Conservation (phyloP, 371 early-diverging fungal genomes). For the Mortierella sp. region DNA sequence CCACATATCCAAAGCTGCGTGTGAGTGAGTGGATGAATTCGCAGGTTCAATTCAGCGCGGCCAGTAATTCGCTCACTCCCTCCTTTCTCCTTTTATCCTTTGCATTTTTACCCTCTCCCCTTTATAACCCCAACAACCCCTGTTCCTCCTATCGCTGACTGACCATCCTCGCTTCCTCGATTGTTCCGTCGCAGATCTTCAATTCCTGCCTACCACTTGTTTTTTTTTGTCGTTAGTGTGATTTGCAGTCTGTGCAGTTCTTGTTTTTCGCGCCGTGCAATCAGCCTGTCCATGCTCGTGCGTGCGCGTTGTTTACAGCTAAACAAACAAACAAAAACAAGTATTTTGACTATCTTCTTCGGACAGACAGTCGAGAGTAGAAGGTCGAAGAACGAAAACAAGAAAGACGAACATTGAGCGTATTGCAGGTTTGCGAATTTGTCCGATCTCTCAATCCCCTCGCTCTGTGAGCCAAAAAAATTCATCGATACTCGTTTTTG, state of each 20-base stretch:
- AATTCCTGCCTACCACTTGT: neutral
- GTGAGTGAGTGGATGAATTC: neutral
- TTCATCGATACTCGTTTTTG: neutral
- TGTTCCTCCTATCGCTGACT: neutral
- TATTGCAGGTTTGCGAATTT: neutral
- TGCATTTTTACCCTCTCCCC: neutral
- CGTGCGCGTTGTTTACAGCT: neutral
- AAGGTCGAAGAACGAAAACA: neutral
- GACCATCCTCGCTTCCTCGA: neutral
- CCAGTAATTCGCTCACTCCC: neutral
- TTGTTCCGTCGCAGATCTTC: conserved; percentile 12
- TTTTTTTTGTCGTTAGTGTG: neutral
- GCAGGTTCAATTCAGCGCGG: neutral
- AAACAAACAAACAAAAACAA: neutral
- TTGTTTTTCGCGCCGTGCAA: neutral
- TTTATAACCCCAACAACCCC: neutral
- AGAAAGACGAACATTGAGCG: neutral
- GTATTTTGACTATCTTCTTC: neutral
- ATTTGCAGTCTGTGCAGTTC: conserved; percentile 6
- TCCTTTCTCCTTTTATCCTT: neutral
- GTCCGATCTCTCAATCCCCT: neutral
- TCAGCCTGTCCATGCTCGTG: neutral
- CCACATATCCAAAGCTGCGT: neutral
- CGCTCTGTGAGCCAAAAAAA: too few species aligned
- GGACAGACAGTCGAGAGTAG: neutral